phyloP scores from a whole-genome alignment of 768 basidiomycete species.

The Chalciporus chontae region DNA sequence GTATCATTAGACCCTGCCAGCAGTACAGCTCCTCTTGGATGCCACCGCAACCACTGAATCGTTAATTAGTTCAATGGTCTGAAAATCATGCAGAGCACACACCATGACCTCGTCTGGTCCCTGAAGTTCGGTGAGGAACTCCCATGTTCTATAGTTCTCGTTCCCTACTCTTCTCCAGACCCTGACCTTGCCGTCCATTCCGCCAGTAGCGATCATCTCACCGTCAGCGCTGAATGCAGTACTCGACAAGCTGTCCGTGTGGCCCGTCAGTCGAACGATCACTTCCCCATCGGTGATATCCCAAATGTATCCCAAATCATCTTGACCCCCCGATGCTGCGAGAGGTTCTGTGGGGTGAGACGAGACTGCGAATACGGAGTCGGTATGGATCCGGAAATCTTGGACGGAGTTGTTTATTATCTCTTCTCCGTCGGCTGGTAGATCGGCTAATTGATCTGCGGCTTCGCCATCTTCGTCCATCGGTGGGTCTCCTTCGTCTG shows the following conservation, averaged over 20 bases:
- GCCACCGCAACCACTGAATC: conserved; percentile 87
- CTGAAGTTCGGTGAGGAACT: conserved; percentile 89
- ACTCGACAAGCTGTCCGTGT: conserved; percentile 85
- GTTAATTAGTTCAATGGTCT: conserved; percentile 5
- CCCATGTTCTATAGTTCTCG: conserved; percentile 78
- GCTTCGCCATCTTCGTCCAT: conserved; percentile 73
- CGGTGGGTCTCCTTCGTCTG: conserved; percentile 60
- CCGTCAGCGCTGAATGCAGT: conserved; percentile 84
- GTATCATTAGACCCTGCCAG: conserved; percentile 91
- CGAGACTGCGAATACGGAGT: conserved; percentile 82
- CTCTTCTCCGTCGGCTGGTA: conserved; percentile 36
- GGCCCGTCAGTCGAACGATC: conserved; percentile 84
- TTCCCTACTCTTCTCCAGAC: conserved; percentile 86
- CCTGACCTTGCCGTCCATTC: conserved; percentile 95
- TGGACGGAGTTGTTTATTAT: conserved; percentile 65
- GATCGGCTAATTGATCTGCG: conserved; percentile 44
- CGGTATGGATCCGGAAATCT: conserved; percentile 61
- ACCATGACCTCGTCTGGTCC: conserved; percentile 97
- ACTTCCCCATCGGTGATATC: conserved; percentile 77
- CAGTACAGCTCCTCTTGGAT: conserved; percentile 87
- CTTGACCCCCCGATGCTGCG: conserved; percentile 91
- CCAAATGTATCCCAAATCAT: conserved; percentile 94
- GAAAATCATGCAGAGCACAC: conserved; percentile 26
- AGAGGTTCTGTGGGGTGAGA: conserved; percentile 79
- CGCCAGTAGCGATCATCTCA: conserved; percentile 90